Percentiles rank a stretch among this genome's conserved stretches.
Evolutionary conservation across 2,329 filamentous ascomycete genomes (phyloP).

Genomic region (Lasiodiplodia sp.): DNA sequence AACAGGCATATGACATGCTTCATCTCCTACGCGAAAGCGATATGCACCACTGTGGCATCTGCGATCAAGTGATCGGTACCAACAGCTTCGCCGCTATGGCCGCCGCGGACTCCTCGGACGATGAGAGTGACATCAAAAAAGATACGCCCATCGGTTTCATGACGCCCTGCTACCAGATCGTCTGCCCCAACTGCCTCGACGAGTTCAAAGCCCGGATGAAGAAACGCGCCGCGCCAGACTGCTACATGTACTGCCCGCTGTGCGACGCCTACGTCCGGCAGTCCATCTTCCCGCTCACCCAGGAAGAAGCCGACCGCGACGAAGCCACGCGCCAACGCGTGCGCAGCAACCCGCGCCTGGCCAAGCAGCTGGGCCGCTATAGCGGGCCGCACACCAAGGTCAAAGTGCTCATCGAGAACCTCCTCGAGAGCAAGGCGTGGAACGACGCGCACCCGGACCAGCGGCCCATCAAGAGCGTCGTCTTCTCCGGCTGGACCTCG

Average conservation of each 20-base stretch:
- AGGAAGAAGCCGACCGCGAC: conserved; percentile 59
- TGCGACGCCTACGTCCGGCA: conserved; percentile 71
- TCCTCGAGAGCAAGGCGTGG: conserved; percentile 70
- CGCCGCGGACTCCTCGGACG: conserved; percentile 61
- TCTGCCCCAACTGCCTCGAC: conserved; percentile 78
- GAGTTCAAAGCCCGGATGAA: conserved; percentile 60
- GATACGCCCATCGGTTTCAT: conserved; percentile 77
- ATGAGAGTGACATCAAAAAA: conserved; percentile 52
- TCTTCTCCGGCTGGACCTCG: conserved; percentile 96
- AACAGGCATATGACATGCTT: conserved; percentile 85
- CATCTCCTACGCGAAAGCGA: conserved; percentile 84
- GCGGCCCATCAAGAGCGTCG: conserved; percentile 86
- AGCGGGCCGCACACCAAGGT: conserved; percentile 92
- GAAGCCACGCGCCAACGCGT: conserved; percentile 64
- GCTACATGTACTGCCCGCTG: conserved; percentile 68
- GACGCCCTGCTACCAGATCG: conserved; percentile 85
- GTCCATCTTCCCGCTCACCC: conserved; percentile 72
- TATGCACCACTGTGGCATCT: conserved; percentile 75
- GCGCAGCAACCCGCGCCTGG: conserved; percentile 60
- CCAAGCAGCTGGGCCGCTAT: conserved; percentile 72
- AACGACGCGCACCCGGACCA: conserved; percentile 68
- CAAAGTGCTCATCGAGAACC: conserved; percentile 76
- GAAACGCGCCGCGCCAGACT: conserved; percentile 49
- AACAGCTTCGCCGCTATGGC: conserved; percentile 47
- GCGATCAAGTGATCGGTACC: conserved; percentile 68